phyloP scores from a whole-genome alignment of 345 rosid species.

The Boechera retrofracta region DNA sequence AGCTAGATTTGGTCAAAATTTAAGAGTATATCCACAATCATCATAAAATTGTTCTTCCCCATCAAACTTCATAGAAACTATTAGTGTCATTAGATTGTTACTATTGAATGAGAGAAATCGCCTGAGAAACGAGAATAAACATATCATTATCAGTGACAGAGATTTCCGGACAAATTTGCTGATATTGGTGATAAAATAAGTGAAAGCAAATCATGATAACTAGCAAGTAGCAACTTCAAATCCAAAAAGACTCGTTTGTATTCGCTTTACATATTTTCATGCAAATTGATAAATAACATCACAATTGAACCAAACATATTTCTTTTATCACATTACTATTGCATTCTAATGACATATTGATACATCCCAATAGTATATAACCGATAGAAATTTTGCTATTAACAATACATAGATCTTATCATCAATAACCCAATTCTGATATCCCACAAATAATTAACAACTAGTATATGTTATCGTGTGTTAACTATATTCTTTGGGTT shows the following conservation, averaged over 20 bases:
- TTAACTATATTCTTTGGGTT: neutral
- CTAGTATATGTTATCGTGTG: neutral
- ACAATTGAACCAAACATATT: neutral
- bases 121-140: neutral
- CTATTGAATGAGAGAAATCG: neutral
- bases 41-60: neutral
- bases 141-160: neutral
- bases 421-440: neutral
- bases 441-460: neutral
- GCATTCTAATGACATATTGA: neutral
- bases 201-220: neutral
- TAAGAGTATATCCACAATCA: constrained; percentile 21
- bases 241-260: neutral
- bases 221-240: neutral
- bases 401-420: neutral
- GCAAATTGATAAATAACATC: neutral
- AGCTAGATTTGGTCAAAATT: constrained; percentile 10
- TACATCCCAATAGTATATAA: neutral
- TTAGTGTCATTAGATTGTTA: neutral
- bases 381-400: neutral
- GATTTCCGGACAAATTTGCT: neutral
- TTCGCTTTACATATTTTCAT: neutral
- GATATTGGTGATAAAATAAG: neutral
- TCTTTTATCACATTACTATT: neutral
- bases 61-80: neutral